Conservation (phyloP, 495 filamentous ascomycete species). For the Evernia prunastri region DNA sequence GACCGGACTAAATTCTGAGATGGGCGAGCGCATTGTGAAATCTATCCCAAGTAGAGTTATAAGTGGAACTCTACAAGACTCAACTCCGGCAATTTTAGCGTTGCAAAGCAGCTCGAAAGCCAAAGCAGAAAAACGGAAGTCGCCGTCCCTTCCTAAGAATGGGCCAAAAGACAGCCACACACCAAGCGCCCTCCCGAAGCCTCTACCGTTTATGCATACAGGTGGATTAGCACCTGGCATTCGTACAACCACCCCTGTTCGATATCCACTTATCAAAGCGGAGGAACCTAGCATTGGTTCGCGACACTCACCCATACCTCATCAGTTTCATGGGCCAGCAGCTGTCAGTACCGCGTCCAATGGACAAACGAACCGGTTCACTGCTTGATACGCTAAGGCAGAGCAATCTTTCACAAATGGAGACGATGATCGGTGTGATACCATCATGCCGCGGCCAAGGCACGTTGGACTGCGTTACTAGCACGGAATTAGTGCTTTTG, state of each 20-base stretch:
- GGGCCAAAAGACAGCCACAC: constrained; percentile 10
- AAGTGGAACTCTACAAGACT: constrained; percentile 4
- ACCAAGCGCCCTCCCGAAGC: constrained; percentile 17
- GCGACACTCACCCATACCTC: constrained; percentile 21
- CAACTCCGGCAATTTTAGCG: background rate
- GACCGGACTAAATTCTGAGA: background rate
- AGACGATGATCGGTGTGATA: background rate
- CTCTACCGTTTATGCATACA: constrained; percentile 20
- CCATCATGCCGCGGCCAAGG: background rate
- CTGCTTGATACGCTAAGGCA: background rate
- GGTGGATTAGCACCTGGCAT: constrained; percentile 6
- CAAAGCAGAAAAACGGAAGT: background rate
- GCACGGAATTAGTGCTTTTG: background rate
- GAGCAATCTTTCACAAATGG: background rate
- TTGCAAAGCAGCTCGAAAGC: background rate
- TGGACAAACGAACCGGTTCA: constrained; percentile 11
- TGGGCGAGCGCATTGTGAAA: constrained; percentile 1
- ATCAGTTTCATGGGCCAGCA: constrained; percentile 37
- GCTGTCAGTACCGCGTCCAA: constrained; percentile 11
- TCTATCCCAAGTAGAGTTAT: constrained; percentile 13
- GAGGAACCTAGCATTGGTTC: constrained; percentile 19
- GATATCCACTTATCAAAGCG: constrained; percentile 21
- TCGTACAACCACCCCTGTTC: constrained; percentile 20
- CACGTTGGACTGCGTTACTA: background rate
- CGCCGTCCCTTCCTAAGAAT: background rate